Percentiles rank a stretch among this genome's conserved stretches.
These are phyloP conservation scores for Niveomyces coronatus DNA, from an alignment of 2,329 filamentous ascomycete species.

Conservation along the genomic window DNA sequence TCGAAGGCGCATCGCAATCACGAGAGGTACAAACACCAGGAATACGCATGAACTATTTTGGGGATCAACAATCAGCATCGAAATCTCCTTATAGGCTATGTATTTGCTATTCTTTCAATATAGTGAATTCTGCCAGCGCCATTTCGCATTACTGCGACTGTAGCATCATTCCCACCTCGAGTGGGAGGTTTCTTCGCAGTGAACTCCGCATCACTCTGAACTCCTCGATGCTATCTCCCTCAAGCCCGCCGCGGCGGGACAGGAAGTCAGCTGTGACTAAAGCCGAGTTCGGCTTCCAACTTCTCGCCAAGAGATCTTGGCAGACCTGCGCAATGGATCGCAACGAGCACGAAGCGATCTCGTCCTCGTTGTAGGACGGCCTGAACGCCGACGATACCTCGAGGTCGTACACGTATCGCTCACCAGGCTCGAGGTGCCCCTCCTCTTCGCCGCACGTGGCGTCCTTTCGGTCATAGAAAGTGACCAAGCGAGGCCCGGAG, in stretches of 20 bases:
- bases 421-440: slow-evolving; percentile 26
- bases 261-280: slow-evolving; percentile 29
- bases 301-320: slow-evolving; percentile 14
- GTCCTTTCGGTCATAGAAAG: slow-evolving; percentile 26
- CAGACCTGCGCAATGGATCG: slow-evolving; percentile 21
- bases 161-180: too few species aligned
- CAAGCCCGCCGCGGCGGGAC: slow-evolving; percentile 20
- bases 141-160: too few species aligned
- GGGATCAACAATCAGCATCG: too few species aligned
- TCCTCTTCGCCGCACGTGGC: slow-evolving; percentile 19
- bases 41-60: too few species aligned
- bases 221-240: too few species aligned
- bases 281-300: slow-evolving; percentile 31
- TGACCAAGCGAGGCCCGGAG: slow-evolving; percentile 17
- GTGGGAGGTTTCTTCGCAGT: too few species aligned
- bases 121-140: too few species aligned
- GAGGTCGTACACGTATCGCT: slow-evolving; percentile 28
- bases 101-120: too few species aligned
- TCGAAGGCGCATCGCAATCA: too few species aligned
- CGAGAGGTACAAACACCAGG: too few species aligned
- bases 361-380: slow-evolving; percentile 17
- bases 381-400: slow-evolving; percentile 17
- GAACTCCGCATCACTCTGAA: too few species aligned
- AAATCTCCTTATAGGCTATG: too few species aligned
- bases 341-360: slow-evolving; percentile 20